A percentile compares a stretch with the other conserved stretches of the same genome.
These are phyloP conservation scores for Daedaleopsis sinensis DNA, from an alignment of 768 basidiomycete genomes.

Conservation along the genomic window DNA sequence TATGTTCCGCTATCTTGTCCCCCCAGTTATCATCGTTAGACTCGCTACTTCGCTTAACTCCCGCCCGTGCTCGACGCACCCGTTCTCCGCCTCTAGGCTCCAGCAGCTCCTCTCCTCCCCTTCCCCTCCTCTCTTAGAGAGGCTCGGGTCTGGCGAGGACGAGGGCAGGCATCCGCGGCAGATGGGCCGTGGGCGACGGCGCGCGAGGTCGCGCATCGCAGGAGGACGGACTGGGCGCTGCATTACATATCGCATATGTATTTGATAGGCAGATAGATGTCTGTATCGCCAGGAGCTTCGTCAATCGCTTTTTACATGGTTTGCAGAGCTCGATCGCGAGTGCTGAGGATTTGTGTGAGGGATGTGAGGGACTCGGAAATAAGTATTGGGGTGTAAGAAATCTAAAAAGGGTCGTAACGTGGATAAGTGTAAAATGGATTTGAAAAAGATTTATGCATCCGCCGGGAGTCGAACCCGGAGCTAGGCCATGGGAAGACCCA, in stretches of 20 bases:
- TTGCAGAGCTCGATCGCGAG: too few relatives aligned
- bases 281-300: conserved; percentile 10
- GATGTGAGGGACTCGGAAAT: neutral
- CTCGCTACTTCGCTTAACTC: conserved; percentile 3
- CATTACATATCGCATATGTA: conserved; percentile 2
- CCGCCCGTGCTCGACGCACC: conserved; percentile 20
- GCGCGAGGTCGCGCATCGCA: conserved; percentile 12
- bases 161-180: conserved; percentile 1
- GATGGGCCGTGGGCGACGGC: conserved; percentile 10
- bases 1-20: neutral
- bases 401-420: too few relatives aligned
- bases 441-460: conserved; percentile 37
- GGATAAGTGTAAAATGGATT: too few relatives aligned
- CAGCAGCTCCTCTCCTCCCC: neutral
- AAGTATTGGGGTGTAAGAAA: too few relatives aligned
- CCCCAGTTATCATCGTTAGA: neutral
- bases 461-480: conserved; percentile 65
- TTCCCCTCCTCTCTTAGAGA: too few relatives aligned
- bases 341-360: neutral
- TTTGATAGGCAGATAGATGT: conserved; percentile 14
- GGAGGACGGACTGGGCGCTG: conserved; percentile 4
- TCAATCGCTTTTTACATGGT: too few relatives aligned
- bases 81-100: conserved; percentile 5
- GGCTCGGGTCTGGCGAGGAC: too few relatives aligned
- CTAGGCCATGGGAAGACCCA: conserved; percentile 82